Conservation (phyloP, 768 basidiomycete species). For the Pholiota molesta region DNA sequence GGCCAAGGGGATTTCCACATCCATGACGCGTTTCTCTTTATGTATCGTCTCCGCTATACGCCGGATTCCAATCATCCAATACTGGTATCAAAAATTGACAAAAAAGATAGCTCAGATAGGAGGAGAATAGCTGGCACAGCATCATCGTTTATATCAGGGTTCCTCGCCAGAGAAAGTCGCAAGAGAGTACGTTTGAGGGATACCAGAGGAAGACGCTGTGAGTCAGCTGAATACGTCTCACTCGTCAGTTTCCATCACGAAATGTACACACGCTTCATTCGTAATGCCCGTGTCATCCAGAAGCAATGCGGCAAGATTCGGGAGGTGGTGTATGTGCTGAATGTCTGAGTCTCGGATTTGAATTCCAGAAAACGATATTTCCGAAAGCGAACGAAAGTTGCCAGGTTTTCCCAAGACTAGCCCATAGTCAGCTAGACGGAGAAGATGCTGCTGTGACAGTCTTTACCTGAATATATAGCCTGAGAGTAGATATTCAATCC, state of each 20-base stretch:
- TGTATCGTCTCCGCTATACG: conserved; percentile 42
- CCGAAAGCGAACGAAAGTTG: conserved; percentile 51
- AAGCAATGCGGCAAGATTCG: conserved; percentile 46
- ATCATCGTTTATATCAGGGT: conserved; percentile 58
- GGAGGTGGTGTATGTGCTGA: conserved; percentile 54
- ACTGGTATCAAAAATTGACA: conserved; percentile 56
- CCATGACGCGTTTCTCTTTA: conserved; percentile 41
- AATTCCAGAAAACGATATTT: conserved; percentile 52
- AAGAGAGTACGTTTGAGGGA: conserved; percentile 56
- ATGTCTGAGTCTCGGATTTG: conserved; percentile 51
- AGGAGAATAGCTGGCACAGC: conserved; percentile 56
- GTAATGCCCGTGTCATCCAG: conserved; percentile 58
- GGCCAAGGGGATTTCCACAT: conserved; percentile 54
- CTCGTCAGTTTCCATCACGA: background rate
- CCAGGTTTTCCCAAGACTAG: conserved; percentile 54
- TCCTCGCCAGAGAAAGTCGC: conserved; percentile 54
- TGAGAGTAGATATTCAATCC: conserved; percentile 51
- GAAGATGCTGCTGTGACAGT: conserved; percentile 6
- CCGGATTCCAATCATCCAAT: conserved; percentile 63
- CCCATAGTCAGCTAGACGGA: background rate
- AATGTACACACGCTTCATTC: conserved; percentile 57
- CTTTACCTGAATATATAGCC: conserved; percentile 46
- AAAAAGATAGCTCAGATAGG: conserved; percentile 47
- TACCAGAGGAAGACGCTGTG: conserved; percentile 59
- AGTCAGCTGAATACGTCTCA: background rate